Evolutionary conservation across 2,329 filamentous ascomycete species (phyloP), one percentile per base, ranked within the genome.

Genomic region (Neospermospora avenae): DNA sequence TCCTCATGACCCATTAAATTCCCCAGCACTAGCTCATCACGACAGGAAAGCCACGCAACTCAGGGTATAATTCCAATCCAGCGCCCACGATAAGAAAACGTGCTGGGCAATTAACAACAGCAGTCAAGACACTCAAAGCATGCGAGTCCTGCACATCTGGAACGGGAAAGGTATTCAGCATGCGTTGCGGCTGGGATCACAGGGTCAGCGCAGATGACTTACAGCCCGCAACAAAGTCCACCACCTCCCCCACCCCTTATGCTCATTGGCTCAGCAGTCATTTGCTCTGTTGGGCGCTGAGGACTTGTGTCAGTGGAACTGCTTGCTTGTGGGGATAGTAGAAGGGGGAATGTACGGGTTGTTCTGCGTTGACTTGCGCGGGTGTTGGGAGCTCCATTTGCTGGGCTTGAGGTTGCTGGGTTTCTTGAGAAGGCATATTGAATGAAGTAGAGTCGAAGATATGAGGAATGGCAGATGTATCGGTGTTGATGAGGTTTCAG

Each of bases 51-150:
- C 8, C 28, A 20, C 35, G 58, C 55, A 48, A 24, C 44, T 57
- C 57, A 49, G 61, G 61, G 58, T 63, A 60, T 60, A 51, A 60
- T 46, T 57, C 56, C 57, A 55, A 57, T 57, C 49, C 51, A 51
- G 41, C 45, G 51, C 41, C 35, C 28, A 52, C 24, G 31, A 48
- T 24, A 31, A 53, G 16, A 53, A 55, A 37, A 14, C 34, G 37
- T 41, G 44, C 20, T 35, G 22, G 42, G 42, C 59, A 48, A 59
- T 60, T 69, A 71, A 59, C 68, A 70, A 57, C 69, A 71, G 66
- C 69, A 71, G 16, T 70, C 65, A 55, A 65, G 65, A 61, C 69
- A 71, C 51, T 71, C 69, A 62, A 70, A 70, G 60, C 69, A 71
- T 14, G 68, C 68, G 39, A 69, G 62, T 42, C 67, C 69, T 18